A percentile compares a stretch with the other conserved stretches of the same genome.
phyloP scores from a whole-genome alignment of 768 basidiomycete species.

The Pisolithus marmoratus region DNA sequence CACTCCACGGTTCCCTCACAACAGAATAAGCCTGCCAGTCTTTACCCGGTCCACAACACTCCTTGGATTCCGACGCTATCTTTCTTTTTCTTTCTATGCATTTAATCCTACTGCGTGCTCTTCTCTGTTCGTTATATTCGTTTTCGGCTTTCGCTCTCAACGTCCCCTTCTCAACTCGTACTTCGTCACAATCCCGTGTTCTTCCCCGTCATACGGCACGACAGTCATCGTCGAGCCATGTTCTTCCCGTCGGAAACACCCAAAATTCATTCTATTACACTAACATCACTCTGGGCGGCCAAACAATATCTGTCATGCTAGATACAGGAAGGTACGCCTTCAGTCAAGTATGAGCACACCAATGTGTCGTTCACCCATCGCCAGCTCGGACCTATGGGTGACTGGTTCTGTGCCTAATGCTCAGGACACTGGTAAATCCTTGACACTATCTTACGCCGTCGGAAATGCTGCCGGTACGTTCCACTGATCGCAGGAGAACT shows the following conservation, averaged over 20 bases:
- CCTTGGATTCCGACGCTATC: background rate
- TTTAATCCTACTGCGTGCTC: slow-evolving; percentile 19
- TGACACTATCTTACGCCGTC: slow-evolving; percentile 62
- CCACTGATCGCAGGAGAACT: background rate
- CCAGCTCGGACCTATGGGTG: slow-evolving; percentile 77
- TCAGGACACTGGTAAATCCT: slow-evolving; percentile 49
- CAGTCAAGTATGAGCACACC: background rate
- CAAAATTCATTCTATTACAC: slow-evolving; percentile 70
- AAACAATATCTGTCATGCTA: slow-evolving; percentile 52
- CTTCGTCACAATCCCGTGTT: slow-evolving; percentile 2
- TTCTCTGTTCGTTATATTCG: slow-evolving; percentile 13
- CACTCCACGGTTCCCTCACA: too few species aligned
- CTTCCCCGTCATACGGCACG: slow-evolving; percentile 11
- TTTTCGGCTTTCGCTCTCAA: slow-evolving; percentile 23
- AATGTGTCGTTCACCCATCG: slow-evolving; percentile 1
- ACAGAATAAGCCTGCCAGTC: too few species aligned
- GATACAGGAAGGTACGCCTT: slow-evolving; percentile 68
- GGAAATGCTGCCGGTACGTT: slow-evolving; percentile 54
- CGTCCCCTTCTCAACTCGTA: slow-evolving; percentile 27
- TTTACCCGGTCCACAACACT: too few species aligned
- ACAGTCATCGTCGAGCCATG: slow-evolving; percentile 17
- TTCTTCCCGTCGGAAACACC: slow-evolving; percentile 51
- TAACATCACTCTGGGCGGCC: slow-evolving; percentile 64
- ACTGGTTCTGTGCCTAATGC: slow-evolving; percentile 41
- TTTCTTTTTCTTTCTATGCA: slow-evolving; percentile 13